Evolutionary conservation across 2,329 filamentous ascomycete species (phyloP), one percentile per base, ranked within the genome.

Genomic region (Bipolaris zeicola): DNA sequence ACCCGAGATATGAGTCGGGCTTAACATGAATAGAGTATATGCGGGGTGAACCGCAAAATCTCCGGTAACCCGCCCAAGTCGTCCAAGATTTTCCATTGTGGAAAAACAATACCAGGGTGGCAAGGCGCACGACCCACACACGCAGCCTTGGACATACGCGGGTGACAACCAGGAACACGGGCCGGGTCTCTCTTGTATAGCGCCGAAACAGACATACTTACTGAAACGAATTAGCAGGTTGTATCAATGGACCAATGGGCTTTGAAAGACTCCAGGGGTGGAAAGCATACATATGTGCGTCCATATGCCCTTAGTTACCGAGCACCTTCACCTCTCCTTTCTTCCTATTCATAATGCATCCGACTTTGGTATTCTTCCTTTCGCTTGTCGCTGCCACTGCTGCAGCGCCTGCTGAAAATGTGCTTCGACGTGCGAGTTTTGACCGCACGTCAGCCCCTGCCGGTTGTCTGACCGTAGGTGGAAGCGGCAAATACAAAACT

Each of bases 381-480:
- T 63, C 65, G 34, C 58, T 73, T 18, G 56, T 58, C 33, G 63
- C 60, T 18, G 60, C 63, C 3, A 62, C 58, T 38, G 34, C 61
- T 28, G 68, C 67, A 54, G 69, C 65, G 24, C 68, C 69, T 42
- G 33, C 60, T 22, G 43, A 55, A 16, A 56, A 68, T 20, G 48
- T 51, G 6, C 47, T 64, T 36, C 68, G 68, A 20, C 69, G 72
- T 37, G 68, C 68, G 42, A n/a, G 20, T 41, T 20, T 41, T 24
- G 38, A 20, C 11, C 75, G 80, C 41, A 81, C 79, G 6, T 73
- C 76, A 22, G 70, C 81, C 14, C 84, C 84, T 2, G 65, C 76
- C 3, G 83, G 83, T 24, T 83, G 83, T 48, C 73, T 85, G 3
- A 77, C 79, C 2, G 84, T 85, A 28, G 74, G 76, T 45, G 67